phyloP scores from a whole-genome alignment of 73 alveolate species.

The Symbiodinium pilosum region DNA sequence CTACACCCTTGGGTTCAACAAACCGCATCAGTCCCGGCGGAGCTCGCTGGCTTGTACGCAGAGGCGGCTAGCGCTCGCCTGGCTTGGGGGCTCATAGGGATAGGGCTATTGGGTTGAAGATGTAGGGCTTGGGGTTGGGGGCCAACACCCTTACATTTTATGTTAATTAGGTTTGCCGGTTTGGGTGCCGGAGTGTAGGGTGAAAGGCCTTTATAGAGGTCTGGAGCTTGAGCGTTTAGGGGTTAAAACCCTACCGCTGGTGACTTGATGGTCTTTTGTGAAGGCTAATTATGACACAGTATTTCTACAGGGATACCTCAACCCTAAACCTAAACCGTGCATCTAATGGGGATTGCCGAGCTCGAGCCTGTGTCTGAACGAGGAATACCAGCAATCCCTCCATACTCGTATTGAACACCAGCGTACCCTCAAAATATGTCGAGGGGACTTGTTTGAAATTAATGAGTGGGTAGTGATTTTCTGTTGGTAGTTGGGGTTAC shows the following conservation, averaged over 20 bases:
- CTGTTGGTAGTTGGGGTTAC: too few relatives aligned
- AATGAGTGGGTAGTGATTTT: too few relatives aligned
- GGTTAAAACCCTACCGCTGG: background rate
- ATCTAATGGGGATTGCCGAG: too few relatives aligned
- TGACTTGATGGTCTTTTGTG: background rate
- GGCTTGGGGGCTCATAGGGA: background rate
- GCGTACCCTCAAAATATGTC: too few relatives aligned
- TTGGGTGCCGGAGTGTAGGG: background rate
- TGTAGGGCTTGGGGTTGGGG: background rate
- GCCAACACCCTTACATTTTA: too few relatives aligned
- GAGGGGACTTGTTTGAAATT: too few relatives aligned
- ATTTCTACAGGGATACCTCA: background rate
- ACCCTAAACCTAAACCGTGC: too few relatives aligned
- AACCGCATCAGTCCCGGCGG: background rate
- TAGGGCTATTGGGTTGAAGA: background rate
- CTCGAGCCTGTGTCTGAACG: too few relatives aligned
- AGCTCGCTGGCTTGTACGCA: constrained; percentile 49
- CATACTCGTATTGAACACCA: too few relatives aligned
- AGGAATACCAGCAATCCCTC: too few relatives aligned
- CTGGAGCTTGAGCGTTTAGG: background rate
- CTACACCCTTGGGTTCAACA: background rate
- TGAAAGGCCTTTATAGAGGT: background rate
- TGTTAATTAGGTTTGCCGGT: background rate
- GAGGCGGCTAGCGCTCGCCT: constrained; percentile 34
- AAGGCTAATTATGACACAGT: background rate